These are phyloP conservation scores for Gynandropsis gynandra DNA, from an alignment of 345 rosid genomes.

Conservation along the genomic window DNA sequence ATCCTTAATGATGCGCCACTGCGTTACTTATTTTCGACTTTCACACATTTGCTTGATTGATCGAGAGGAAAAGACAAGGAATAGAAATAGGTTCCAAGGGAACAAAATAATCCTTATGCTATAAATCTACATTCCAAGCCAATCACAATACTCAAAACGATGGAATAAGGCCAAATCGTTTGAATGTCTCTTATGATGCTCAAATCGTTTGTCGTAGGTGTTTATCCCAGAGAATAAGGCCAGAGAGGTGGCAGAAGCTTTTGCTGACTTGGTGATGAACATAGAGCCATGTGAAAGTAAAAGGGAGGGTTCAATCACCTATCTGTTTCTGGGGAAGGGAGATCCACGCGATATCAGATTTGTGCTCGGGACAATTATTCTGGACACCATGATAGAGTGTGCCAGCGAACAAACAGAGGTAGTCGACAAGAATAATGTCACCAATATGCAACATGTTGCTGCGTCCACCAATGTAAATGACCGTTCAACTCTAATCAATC, in stretches of 20 bases:
- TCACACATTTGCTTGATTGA: too few relatives aligned
- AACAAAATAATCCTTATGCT: neutral
- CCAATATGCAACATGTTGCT: constrained; percentile 2
- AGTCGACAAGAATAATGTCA: constrained; percentile 17
- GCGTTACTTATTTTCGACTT: neutral
- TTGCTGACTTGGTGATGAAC: constrained; percentile 36
- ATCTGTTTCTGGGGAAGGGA: constrained; percentile 52
- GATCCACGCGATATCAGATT: constrained; percentile 46
- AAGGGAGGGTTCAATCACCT: constrained; percentile 37
- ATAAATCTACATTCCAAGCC: neutral
- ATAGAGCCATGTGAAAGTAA: constrained; percentile 27
- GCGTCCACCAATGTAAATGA: constrained; percentile 12
- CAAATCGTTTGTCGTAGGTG: constrained; percentile 34
- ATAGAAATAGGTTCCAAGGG: too few relatives aligned
- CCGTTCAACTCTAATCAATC: constrained; percentile 11
- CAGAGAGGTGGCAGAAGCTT: constrained; percentile 30
- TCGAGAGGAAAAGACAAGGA: too few relatives aligned
- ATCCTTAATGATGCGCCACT: neutral
- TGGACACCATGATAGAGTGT: constrained; percentile 52
- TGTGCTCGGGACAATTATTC: constrained; percentile 69
- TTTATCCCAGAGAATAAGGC: constrained; percentile 50
- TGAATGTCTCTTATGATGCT: neutral
- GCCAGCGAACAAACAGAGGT: constrained; percentile 17
- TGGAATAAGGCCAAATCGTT: too few relatives aligned
- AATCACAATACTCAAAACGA: too few relatives aligned